Conservation (phyloP, 1,284 basidiomycete genomes). For the Pterulicium gracile region DNA sequence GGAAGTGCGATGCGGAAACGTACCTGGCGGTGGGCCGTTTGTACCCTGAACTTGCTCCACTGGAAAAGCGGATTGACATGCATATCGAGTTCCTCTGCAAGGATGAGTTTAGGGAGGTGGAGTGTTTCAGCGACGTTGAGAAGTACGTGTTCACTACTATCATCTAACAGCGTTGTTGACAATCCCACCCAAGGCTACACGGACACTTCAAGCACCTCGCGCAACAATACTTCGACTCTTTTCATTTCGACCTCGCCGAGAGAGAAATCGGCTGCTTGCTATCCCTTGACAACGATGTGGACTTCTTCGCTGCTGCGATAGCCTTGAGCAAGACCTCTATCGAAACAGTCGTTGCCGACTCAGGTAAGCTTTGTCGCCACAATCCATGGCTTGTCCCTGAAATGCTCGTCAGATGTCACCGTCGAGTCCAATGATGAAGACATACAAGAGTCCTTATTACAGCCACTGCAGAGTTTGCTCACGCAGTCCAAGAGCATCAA, state of each 20-base stretch:
- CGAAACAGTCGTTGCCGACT: conserved; percentile 60
- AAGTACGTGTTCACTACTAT: conserved; percentile 42
- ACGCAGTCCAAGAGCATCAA: conserved; percentile 78
- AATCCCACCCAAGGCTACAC: conserved; percentile 53
- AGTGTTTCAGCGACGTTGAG: conserved; percentile 81
- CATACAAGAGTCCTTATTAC: conserved; percentile 63
- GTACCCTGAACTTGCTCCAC: conserved; percentile 73
- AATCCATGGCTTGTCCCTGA: conserved; percentile 3
- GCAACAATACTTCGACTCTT: conserved; percentile 73
- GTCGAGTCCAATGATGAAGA: conserved; percentile 66
- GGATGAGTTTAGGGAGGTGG: conserved; percentile 87
- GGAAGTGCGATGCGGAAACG: conserved; percentile 67
- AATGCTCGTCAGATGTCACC: conserved; percentile 42
- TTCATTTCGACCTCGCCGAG: conserved; percentile 81
- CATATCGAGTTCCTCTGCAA: conserved; percentile 77
- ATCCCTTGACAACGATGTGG: conserved; percentile 81
- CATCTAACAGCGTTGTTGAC: conserved; percentile 3
- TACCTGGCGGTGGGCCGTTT: conserved; percentile 81
- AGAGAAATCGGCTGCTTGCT: conserved; percentile 76
- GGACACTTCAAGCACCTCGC: conserved; percentile 87
- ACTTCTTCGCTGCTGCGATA: conserved; percentile 85
- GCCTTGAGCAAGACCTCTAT: conserved; percentile 82
- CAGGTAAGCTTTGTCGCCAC: conserved; percentile 35
- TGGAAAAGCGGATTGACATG: conserved; percentile 88
- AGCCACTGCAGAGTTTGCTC: conserved; percentile 71